Percentiles rank a stretch among this genome's conserved stretches.
phyloP scores from a whole-genome alignment of 345 rosid species.

The Cochlearia excelsa region DNA sequence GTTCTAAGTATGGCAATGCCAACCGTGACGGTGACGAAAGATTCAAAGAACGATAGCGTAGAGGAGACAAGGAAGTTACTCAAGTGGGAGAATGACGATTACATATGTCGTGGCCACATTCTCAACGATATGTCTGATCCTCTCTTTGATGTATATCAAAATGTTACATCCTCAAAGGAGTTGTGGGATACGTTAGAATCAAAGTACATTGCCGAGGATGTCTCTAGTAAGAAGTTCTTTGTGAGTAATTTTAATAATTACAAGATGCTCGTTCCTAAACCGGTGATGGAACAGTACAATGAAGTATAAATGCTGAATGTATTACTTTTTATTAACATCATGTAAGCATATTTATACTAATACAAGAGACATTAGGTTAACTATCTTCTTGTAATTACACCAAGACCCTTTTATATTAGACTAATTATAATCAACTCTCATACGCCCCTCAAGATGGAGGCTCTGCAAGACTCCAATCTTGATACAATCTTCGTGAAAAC shows the following conservation, averaged over 20 bases:
- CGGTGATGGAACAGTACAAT: conserved; percentile 2
- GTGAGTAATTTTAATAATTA: conserved; percentile 10
- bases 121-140: not conserved
- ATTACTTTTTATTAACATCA: too few relatives aligned
- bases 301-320: too few relatives aligned
- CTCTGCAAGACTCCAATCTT: too few relatives aligned
- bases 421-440: too few relatives aligned
- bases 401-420: too few relatives aligned
- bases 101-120: not conserved
- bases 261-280: not conserved
- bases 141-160: conserved; percentile 1
- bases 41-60: not conserved
- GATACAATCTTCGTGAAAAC: too few relatives aligned
- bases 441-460: too few relatives aligned
- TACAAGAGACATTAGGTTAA: too few relatives aligned
- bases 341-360: too few relatives aligned
- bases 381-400: too few relatives aligned
- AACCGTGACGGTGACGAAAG: not conserved
- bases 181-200: not conserved
- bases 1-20: not conserved
- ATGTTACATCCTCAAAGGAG: not conserved
- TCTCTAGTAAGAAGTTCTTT: conserved; percentile 4
- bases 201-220: not conserved
- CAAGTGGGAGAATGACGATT: not conserved
- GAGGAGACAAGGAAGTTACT: conserved; percentile 1